phyloP scores from a whole-genome alignment of 2,329 filamentous ascomycete genomes.

The Parastagonospora nodorum region DNA sequence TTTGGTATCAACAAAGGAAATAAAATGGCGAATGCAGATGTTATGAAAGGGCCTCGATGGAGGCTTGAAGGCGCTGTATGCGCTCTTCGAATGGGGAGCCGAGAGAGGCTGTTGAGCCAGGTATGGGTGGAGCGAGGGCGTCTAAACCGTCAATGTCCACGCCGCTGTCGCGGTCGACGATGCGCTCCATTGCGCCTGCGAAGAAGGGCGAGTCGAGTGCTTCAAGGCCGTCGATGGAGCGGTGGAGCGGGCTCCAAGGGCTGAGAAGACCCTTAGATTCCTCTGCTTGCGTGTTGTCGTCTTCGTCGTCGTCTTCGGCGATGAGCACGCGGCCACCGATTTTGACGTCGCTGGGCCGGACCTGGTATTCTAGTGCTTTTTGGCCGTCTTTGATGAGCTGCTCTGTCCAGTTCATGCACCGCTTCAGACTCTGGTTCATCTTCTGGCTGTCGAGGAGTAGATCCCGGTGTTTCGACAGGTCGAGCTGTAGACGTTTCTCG shows the following conservation, averaged over 20 bases:
- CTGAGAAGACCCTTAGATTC: constrained; percentile 41
- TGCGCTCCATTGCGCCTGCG: constrained; percentile 17
- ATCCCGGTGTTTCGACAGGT: constrained; percentile 87
- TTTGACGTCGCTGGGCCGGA: constrained; percentile 77
- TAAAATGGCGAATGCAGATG: constrained; percentile 1
- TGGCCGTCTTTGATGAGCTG: constrained; percentile 86
- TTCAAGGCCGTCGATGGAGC: constrained; percentile 22
- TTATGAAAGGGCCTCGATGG: constrained; percentile 16
- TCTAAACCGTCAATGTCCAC: constrained; percentile 41
- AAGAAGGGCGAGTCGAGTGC: constrained; percentile 26
- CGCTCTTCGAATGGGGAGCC: constrained; percentile 37
- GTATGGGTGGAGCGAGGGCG: constrained; percentile 14
- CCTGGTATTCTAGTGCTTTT: constrained; percentile 82
- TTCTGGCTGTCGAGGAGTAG: constrained; percentile 88
- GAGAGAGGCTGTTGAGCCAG: constrained; percentile 24
- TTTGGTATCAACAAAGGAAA: constrained; percentile 1
- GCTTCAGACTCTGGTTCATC: constrained; percentile 91
- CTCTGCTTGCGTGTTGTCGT: constrained; percentile 15
- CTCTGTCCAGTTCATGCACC: constrained; percentile 88
- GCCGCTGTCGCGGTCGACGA: constrained; percentile 46
- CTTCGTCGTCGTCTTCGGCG: constrained; percentile 63
- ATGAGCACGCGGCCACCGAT: constrained; percentile 80
- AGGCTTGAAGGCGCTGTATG: constrained; percentile 27
- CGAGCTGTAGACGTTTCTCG: constrained; percentile 80
- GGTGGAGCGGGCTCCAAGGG: constrained; percentile 42